Conservation (phyloP, 1,139 yeast species). For the Blastobotrys indianensis region DNA sequence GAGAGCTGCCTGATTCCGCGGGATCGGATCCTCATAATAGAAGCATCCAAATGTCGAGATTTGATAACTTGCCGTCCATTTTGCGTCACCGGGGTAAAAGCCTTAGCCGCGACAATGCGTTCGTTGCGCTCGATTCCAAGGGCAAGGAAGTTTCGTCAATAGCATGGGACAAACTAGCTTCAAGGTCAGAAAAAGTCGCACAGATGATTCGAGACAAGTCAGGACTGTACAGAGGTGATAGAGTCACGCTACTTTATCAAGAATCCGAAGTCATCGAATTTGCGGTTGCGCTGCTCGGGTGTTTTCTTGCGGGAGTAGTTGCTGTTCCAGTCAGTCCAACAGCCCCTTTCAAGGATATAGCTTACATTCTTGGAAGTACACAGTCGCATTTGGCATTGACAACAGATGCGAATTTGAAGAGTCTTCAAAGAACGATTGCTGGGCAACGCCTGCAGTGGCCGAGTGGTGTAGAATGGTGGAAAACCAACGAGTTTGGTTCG, state of each 20-base stretch:
- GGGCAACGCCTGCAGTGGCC: slow-evolving; percentile 48
- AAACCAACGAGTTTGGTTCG: slow-evolving; percentile 81
- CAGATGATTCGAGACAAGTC: slow-evolving; percentile 76
- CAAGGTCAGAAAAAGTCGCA: slow-evolving; percentile 82
- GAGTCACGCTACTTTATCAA: slow-evolving; percentile 78
- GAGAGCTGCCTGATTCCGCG: slow-evolving; percentile 36
- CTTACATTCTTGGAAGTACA: slow-evolving; percentile 66
- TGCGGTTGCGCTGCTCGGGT: slow-evolving; percentile 79
- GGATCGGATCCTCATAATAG: slow-evolving; percentile 33
- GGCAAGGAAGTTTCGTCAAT: slow-evolving; percentile 77
- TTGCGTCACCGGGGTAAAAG: slow-evolving; percentile 64
- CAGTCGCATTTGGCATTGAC: slow-evolving; percentile 73
- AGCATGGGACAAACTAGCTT: slow-evolving; percentile 84
- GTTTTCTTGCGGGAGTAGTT: slow-evolving; percentile 88
- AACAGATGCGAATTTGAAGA: slow-evolving; percentile 71
- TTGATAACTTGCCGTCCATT: slow-evolving; percentile 64
- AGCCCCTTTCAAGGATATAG: slow-evolving; percentile 57
- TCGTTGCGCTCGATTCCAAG: slow-evolving; percentile 62
- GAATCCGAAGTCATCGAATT: slow-evolving; percentile 82
- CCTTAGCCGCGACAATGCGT: slow-evolving; percentile 64
- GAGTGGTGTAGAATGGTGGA: slow-evolving; percentile 63
- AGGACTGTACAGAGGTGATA: slow-evolving; percentile 68
- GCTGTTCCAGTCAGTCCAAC: slow-evolving; percentile 90
- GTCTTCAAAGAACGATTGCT: slow-evolving; percentile 53
- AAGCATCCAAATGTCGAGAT: slow-evolving; percentile 32